phyloP scores from a whole-genome alignment of 108 stramenopile species.

The Epipyxis sp. region DNA sequence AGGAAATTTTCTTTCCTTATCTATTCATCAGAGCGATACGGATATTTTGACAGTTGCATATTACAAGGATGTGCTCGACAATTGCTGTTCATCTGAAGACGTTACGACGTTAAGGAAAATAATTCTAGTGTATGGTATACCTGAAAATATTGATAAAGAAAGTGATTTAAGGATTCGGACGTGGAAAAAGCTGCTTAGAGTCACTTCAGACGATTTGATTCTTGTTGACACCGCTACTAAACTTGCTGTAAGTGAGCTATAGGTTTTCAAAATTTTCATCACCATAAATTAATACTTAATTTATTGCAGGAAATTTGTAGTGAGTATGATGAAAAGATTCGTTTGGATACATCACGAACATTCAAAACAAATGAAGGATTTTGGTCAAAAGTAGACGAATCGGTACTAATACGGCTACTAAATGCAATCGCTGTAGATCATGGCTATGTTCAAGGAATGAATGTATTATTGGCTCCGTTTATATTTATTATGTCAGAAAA shows the following conservation, averaged over 20 bases:
- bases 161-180: no score
- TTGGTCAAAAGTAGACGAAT: conserved; percentile 4
- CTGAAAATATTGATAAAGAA: no score
- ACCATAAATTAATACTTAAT: neutral
- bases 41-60: no score
- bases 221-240: neutral
- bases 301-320: neutral
- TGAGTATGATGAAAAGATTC: conserved; percentile 14
- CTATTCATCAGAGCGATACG: no score
- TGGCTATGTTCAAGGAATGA: conserved; percentile 36
- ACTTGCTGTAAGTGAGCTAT: neutral
- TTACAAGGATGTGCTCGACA: no score
- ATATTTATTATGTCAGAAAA: conserved; percentile 25
- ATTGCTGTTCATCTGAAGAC: no score
- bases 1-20: no score
- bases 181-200: no score
- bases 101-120: no score
- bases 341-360: conserved; percentile 12
- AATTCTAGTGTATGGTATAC: no score
- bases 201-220: neutral
- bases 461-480: conserved; percentile 21
- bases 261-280: neutral
- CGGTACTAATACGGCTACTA: neutral
- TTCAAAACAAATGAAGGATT: conserved; percentile 11
- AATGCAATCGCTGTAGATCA: neutral